phyloP scores from a whole-genome alignment of 352 stramenopile species.

The Sclerospora graminicola region DNA sequence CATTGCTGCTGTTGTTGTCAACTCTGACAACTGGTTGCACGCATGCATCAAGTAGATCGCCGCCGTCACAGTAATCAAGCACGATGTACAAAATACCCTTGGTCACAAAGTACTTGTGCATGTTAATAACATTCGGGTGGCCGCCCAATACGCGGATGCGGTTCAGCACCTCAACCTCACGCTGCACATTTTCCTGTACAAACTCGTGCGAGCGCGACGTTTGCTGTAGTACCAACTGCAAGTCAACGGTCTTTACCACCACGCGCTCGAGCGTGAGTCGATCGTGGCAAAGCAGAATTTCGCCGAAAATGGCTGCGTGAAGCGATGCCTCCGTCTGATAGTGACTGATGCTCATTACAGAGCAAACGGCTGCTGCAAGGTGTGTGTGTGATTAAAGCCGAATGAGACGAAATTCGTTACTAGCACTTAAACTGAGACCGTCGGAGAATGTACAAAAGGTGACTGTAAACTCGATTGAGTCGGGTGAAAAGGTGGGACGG shows the following conservation, averaged over 20 bases:
- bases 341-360: too few relatives aligned
- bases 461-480: too few relatives aligned
- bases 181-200: constrained; percentile 62
- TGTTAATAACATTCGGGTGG: constrained; percentile 60
- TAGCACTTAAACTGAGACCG: too few relatives aligned
- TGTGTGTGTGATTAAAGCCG: too few relatives aligned
- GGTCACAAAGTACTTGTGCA: constrained; percentile 59
- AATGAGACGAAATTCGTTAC: too few relatives aligned
- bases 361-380: too few relatives aligned
- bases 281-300: constrained; percentile 58
- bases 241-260: constrained; percentile 62
- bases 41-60: constrained; percentile 59
- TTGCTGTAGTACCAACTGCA: constrained; percentile 42
- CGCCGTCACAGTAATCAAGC: constrained; percentile 68
- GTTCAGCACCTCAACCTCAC: constrained; percentile 56
- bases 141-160: constrained; percentile 39
- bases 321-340: constrained; percentile 41
- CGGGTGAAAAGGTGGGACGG: too few relatives aligned
- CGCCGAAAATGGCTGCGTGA: constrained; percentile 52
- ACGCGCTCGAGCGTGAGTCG: constrained; percentile 40
- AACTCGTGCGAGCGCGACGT: constrained; percentile 34
- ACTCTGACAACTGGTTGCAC: constrained; percentile 10
- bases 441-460: too few relatives aligned
- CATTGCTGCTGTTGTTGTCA: neutral
- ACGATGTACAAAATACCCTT: constrained; percentile 52